Base-by-base conservation (phyloP, 805 yeast genomes). In the Starmerella cellae region DNA sequence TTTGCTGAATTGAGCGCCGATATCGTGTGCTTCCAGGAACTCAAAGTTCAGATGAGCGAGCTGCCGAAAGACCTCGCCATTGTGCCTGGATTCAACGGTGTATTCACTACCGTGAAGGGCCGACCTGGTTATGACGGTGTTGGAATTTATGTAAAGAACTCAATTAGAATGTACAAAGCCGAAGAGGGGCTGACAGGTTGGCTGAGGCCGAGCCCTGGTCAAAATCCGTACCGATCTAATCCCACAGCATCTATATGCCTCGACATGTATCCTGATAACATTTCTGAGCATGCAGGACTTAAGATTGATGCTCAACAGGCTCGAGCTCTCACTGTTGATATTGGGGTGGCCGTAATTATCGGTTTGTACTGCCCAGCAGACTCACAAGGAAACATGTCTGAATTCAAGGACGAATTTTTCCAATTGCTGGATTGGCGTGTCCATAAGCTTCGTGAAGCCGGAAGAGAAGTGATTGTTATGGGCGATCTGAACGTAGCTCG, bases 61-160 rank as follows among this genome's bases (percentile, higher is more conserved):
- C 54, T 77, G 2, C 65, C 70, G 17, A 50, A 61, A n/a, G 60
- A 56, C 27, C 63, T 75, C 60, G 75, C 74, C 1, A 62, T 69
- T 30, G 61, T 79, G 0, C 65, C 68, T 1, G 74, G 76, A 1
- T 88, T 69, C 55, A 63, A 69, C 20, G 68, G 81, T 2, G 88
- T 75, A 52, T 71, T 84, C 27, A 68, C 88, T 0, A 63, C 84
- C 11, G 94, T 95, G 0, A 58, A 57, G 10, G 44, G 56, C 2
- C 81, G 75, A 56, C 81, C 76, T 55, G 97, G 97, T 0, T 91
- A 91, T 58, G 74, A 88, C 43, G 98, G 98, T 0, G 96, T 88
- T 1, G 94, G 87, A 0, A 71, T 88, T 2, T 88, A 82, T 61
- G 61, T 60, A 0, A 60, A 58, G 10, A 81, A 78, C 21, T 57